phyloP scores from a whole-genome alignment of 2,329 filamentous ascomycete species.

The Botrytis fabae region DNA sequence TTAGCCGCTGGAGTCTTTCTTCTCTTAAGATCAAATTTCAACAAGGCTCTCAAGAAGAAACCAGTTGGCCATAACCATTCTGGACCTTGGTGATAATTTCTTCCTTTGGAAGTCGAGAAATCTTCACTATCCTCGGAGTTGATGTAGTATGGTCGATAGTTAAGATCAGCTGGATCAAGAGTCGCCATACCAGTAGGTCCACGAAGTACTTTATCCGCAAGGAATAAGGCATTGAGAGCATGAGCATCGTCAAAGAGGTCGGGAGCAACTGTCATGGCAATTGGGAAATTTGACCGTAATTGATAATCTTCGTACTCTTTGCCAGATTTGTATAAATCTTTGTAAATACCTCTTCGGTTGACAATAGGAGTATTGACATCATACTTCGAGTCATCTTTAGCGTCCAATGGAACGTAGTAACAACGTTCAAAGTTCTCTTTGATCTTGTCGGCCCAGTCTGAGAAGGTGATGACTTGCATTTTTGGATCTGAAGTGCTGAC shows the following conservation, averaged over 20 bases:
- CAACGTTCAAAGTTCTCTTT: conserved; percentile 86
- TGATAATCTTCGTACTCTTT: conserved; percentile 99
- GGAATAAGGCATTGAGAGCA: conserved; percentile 74
- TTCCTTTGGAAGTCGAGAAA: conserved; percentile 88
- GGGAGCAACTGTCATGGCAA: conserved; percentile 92
- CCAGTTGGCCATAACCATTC: conserved; percentile 98
- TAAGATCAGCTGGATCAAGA: conserved; percentile 84
- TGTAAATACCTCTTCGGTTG: conserved; percentile 95
- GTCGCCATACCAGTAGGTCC: conserved; percentile 95
- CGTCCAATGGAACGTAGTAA: conserved; percentile 77
- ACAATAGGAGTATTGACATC: conserved; percentile 77
- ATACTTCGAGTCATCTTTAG: conserved; percentile 71
- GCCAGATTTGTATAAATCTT: conserved; percentile 89
- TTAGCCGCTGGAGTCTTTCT: conserved; percentile 65
- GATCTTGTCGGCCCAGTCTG: conserved; percentile 77
- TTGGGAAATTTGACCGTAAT: conserved; percentile 87
- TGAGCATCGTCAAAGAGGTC: conserved; percentile 79
- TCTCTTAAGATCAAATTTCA: conserved; percentile 84
- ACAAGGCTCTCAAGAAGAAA: conserved; percentile 87
- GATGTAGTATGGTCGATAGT: conserved; percentile 92
- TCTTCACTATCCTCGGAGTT: conserved; percentile 92
- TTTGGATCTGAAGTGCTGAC: conserved; percentile 63
- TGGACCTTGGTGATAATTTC: conserved; percentile 97
- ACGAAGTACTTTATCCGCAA: conserved; percentile 76
- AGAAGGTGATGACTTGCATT: conserved; percentile 62